Percentiles rank a stretch among this genome's conserved stretches.
phyloP scores from a whole-genome alignment of 2,329 filamentous ascomycete species.

The Aspergillus novofumigatus region DNA sequence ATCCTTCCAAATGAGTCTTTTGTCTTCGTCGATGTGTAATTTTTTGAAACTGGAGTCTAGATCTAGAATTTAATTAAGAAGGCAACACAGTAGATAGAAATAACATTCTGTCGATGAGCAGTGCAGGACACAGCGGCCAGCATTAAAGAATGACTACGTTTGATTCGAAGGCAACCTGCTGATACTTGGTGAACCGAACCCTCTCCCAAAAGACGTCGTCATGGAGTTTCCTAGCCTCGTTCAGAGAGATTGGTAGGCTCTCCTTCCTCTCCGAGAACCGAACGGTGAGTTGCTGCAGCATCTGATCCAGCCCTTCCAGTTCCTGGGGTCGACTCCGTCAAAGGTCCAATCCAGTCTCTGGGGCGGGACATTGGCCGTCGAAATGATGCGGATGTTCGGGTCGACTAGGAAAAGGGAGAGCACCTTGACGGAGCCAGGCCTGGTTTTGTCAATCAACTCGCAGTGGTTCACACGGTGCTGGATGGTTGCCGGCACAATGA shows the following conservation, averaged over 20 bases:
- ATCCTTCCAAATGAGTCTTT: neutral
- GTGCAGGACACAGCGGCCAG: neutral
- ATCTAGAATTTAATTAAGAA: neutral
- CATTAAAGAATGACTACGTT: constrained; percentile 19
- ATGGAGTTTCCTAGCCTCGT: constrained; percentile 37
- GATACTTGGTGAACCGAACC: constrained; percentile 24
- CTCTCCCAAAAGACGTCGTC: constrained; percentile 19
- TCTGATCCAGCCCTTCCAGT: constrained; percentile 4
- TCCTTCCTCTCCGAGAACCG: constrained; percentile 18
- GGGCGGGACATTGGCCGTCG: constrained; percentile 23
- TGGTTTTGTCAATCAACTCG: constrained; percentile 15
- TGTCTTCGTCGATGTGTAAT: neutral
- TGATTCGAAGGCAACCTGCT: constrained; percentile 29
- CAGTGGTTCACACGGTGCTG: constrained; percentile 22
- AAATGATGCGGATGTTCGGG: constrained; percentile 20
- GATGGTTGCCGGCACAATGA: constrained; percentile 28
- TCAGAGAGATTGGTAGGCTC: constrained; percentile 30
- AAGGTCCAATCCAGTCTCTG: constrained; percentile 37
- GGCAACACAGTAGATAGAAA: neutral
- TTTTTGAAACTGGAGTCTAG: neutral
- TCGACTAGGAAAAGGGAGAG: constrained; percentile 24
- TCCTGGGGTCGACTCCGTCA: constrained; percentile 27
- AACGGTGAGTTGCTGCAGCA: constrained; percentile 17
- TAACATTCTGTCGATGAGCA: neutral
- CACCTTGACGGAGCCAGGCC: constrained; percentile 24